phyloP scores from a whole-genome alignment of 2,329 filamentous ascomycete genomes.

The Penicillium sp. region DNA sequence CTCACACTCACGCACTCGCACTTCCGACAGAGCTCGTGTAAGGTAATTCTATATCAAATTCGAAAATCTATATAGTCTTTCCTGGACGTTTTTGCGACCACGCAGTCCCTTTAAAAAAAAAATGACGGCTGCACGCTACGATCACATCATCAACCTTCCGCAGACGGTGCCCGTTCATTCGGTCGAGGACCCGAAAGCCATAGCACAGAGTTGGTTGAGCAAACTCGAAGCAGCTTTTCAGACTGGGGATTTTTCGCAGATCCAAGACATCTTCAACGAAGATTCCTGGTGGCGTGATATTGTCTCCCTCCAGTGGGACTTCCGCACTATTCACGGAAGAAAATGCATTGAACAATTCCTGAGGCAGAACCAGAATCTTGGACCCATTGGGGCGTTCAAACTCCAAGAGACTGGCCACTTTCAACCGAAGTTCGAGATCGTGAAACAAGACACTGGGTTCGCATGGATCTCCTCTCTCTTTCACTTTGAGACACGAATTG shows the following conservation, averaged over 20 bases:
- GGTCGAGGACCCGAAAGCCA: neutral
- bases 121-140: neutral
- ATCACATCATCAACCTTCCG: neutral
- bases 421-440: conserved; percentile 1
- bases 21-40: neutral
- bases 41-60: too few relatives aligned
- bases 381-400: neutral
- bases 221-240: neutral
- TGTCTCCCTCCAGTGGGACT: conserved; percentile 2
- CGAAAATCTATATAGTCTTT: neutral
- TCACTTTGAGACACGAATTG: conserved; percentile 5
- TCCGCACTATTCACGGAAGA: conserved; percentile 4
- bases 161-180: neutral
- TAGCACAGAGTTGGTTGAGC: neutral
- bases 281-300: neutral
- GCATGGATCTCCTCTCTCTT: conserved; percentile 6
- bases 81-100: neutral
- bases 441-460: neutral
- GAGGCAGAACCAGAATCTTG: neutral
- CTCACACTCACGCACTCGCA: neutral
- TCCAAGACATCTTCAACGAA: neutral
- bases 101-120: neutral
- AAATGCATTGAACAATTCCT: conserved; percentile 1
- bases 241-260: neutral
- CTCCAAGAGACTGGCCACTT: neutral